Evolutionary conservation across 345 rosid species (phyloP).

Genomic region (Eucalyptus rudis): DNA sequence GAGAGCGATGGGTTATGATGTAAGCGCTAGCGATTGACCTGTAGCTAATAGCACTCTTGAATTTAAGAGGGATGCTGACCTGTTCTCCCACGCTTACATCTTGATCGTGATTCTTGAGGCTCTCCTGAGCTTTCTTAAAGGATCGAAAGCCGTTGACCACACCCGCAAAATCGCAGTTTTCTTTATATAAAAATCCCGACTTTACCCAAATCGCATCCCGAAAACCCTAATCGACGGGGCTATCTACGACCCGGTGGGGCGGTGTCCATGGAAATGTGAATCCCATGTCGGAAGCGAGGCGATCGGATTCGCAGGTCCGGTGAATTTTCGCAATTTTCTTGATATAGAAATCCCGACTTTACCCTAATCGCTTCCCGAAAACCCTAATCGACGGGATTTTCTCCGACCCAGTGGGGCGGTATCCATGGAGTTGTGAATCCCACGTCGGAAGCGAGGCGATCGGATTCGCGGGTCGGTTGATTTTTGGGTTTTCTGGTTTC

Average conservation of each 20-base stretch:
- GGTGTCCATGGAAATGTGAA: neutral
- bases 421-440: neutral
- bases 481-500: neutral
- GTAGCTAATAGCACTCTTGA: neutral
- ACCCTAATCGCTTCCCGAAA: neutral
- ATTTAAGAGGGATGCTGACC: neutral
- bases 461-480: neutral
- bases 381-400: neutral
- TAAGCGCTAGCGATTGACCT: neutral
- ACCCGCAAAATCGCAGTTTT: neutral
- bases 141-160: neutral
- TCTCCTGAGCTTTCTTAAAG: neutral
- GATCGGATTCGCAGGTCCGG: neutral
- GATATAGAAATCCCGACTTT: neutral
- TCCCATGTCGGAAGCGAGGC: neutral
- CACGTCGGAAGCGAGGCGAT: neutral
- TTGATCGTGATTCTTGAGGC: neutral
- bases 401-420: neutral
- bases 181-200: neutral
- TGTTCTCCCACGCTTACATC: neutral
- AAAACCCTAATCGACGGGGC: neutral
- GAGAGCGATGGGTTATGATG: neutral
- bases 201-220: neutral
- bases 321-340: neutral
- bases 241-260: neutral